A percentile compares a stretch with the other conserved stretches of the same genome.
Conservation (phyloP, 2,329 filamentous ascomycete species). For the Epichloe hybrida region DNA sequence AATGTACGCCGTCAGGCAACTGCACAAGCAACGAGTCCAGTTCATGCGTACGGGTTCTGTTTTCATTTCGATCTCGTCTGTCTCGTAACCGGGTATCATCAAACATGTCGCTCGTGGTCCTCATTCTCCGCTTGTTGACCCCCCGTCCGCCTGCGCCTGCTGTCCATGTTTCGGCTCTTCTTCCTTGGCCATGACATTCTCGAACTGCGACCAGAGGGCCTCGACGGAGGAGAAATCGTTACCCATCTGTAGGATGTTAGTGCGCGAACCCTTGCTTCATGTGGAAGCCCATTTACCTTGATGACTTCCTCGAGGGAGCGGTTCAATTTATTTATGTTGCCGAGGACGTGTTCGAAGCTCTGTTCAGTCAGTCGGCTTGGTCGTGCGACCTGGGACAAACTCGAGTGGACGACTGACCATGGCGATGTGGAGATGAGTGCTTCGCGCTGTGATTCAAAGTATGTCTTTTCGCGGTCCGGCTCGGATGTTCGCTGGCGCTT, state of each 20-base stretch:
- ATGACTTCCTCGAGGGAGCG: slow-evolving; percentile 84
- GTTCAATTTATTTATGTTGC: slow-evolving; percentile 93
- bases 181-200: slow-evolving; percentile 81
- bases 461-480: slow-evolving; percentile 33
- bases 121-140: slow-evolving; percentile 14
- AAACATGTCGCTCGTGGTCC: slow-evolving; percentile 5
- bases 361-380: slow-evolving; percentile 13
- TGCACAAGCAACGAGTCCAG: not conserved
- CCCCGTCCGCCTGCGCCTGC: slow-evolving; percentile 16
- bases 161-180: slow-evolving; percentile 14
- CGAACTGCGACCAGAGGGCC: slow-evolving; percentile 92
- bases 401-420: slow-evolving; percentile 32
- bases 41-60: not conserved
- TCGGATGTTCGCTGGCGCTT: slow-evolving; percentile 10
- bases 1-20: not conserved
- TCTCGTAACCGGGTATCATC: too few relatives aligned
- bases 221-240: slow-evolving; percentile 98
- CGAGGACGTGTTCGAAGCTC: slow-evolving; percentile 79
- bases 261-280: not conserved
- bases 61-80: not conserved
- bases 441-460: slow-evolving; percentile 66
- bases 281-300: slow-evolving; percentile 43
- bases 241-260: slow-evolving; percentile 46
- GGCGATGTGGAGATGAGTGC: slow-evolving; percentile 57
- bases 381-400: not conserved